Base-by-base conservation (phyloP, 2,329 filamentous ascomycete species). In the Fusarium decemcellulare region DNA sequence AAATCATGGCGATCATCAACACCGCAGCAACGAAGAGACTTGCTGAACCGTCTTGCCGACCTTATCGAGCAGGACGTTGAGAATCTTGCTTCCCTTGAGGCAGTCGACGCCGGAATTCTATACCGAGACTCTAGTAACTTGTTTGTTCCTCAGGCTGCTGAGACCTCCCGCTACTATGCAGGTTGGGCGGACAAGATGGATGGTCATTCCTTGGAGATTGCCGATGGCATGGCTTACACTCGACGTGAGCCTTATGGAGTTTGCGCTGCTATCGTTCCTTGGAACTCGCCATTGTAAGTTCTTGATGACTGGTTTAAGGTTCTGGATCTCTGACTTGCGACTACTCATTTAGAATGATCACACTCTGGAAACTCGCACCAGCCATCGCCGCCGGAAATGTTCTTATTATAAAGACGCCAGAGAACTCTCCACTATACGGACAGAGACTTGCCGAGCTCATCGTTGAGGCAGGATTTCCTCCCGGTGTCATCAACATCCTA, bases 121-220 rank as follows among this genome's bases (percentile, higher is more conserved):
- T 86, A 92, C 76, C 42, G 42, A 44, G 42, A 44, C 16, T 44
- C 42, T 27, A 44, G 42, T 7, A 84, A 77, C 72, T 88, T 72
- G 89, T 86, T 76, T 90, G 87, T 81, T 79, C 36, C 39, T 1
- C 67, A 70, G 0, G 57, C 66, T 7, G 50, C 12, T 0, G 67
- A 69, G 48, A 63, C 67, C 1, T 42, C 97, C 75, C 89, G 93
- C 78, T 97, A 78, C 42, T 78, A 77, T 75, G 93, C 87, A 71
- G 93, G 93, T 55, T 95, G 91, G 89, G 92, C 93, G 69, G 93
- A 96, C 84, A 96, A 96, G 87, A 89, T 95, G 65, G 86, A 90
- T 79, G 93, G 93, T 76, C 92, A 93, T 83, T 91, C 92, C 46
- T 89, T 94, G 68, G 92, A 95, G 73, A 92, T 92, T 68, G 84